Conservation (phyloP, 208 protist species). For the Herpetomonas tarakana region DNA sequence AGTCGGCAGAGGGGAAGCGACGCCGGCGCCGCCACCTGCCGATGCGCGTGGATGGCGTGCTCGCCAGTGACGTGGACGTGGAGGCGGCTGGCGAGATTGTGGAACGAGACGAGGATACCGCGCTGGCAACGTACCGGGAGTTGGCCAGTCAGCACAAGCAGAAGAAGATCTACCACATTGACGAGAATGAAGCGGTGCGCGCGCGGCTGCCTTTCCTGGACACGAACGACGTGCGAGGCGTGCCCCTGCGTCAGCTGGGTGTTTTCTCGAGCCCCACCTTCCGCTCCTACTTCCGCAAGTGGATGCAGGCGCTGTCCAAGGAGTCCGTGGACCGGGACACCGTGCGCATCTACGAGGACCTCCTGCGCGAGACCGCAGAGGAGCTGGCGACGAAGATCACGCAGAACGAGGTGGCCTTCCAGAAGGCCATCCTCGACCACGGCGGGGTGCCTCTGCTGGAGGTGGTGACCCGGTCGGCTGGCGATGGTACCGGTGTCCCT, state of each 20-base stretch:
- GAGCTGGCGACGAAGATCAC: constrained; percentile 18
- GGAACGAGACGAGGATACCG: constrained; percentile 17
- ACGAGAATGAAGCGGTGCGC: constrained; percentile 65
- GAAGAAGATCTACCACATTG: constrained; percentile 26
- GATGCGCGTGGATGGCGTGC: constrained; percentile 33
- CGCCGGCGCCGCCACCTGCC: constrained; percentile 21
- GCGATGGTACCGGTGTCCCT: not conserved
- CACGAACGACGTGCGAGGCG: constrained; percentile 40
- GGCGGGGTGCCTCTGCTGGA: not conserved
- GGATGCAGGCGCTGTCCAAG: constrained; percentile 30
- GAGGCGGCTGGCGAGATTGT: constrained; percentile 11
- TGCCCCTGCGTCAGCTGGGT: constrained; percentile 47
- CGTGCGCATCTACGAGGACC: constrained; percentile 58
- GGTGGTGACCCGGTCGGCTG: not conserved
- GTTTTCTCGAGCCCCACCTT: constrained; percentile 31
- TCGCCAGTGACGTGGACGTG: constrained; percentile 38
- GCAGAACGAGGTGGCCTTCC: constrained; percentile 16
- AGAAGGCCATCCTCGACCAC: not conserved
- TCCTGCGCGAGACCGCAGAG: constrained; percentile 50
- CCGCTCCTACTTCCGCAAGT: constrained; percentile 34
- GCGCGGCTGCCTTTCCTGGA: constrained; percentile 67
- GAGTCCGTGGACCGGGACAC: constrained; percentile 48
- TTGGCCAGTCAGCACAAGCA: constrained; percentile 15
- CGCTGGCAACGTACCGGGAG: constrained; percentile 12
- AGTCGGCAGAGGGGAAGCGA: constrained; percentile 9